phyloP scores from a whole-genome alignment of 1,139 yeast genomes.

The Kodamaea ohmeri region DNA sequence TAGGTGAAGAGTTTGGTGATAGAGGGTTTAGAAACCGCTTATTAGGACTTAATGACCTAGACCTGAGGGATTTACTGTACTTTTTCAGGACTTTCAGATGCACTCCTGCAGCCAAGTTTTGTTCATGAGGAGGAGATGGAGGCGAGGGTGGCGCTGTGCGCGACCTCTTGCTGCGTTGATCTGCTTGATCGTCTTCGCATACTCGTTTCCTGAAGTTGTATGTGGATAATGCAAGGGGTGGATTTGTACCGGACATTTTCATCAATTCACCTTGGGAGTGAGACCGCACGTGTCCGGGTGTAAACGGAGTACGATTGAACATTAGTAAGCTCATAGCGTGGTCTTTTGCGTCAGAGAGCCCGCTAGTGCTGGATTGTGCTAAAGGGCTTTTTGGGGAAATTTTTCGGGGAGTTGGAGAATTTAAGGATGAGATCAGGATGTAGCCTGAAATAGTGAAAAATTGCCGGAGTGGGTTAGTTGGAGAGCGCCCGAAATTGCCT shows the following conservation, averaged over 20 bases:
- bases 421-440: conserved; percentile 12
- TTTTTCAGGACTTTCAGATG: conserved; percentile 5
- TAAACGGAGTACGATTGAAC: conserved; percentile 31
- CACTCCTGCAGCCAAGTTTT: conserved; percentile 1
- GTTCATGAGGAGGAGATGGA: conserved; percentile 27
- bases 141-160: conserved; percentile 54
- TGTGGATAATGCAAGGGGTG: conserved; percentile 7
- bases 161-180: conserved; percentile 38
- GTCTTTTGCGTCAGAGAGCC: conserved; percentile 1
- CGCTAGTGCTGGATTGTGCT: neutral
- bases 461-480: neutral
- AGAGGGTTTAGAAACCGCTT: conserved; percentile 28
- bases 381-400: conserved; percentile 9
- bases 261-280: conserved; percentile 31
- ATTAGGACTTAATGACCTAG: conserved; percentile 38
- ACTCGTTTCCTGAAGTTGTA: conserved; percentile 6
- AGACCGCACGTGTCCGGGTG: conserved; percentile 35
- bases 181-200: conserved; percentile 24
- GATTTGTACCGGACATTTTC: conserved; percentile 8
- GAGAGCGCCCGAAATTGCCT: neutral
- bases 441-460: conserved; percentile 7
- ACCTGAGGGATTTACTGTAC: conserved; percentile 19
- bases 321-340: conserved; percentile 21
- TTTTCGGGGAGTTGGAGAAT: conserved; percentile 8
- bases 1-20: conserved; percentile 33